Evolutionary conservation across 164 flowering plant species (phyloP).

Genomic region (Magnolia kwangsiensis): DNA sequence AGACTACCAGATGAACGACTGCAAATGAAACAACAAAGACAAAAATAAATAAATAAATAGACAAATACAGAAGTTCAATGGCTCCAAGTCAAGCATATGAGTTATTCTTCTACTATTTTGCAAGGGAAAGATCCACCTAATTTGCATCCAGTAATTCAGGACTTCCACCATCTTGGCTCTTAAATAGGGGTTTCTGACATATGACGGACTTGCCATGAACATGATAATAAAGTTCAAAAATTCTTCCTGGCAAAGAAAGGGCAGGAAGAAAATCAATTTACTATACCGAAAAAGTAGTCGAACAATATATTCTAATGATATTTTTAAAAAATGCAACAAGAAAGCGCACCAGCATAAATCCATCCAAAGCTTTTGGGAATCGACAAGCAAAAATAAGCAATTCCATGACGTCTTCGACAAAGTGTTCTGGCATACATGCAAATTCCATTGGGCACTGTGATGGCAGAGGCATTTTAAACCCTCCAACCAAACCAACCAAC

Average conservation of each 20-base stretch:
- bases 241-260: constrained; percentile 63
- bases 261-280: neutral
- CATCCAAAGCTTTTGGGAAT: constrained; percentile 87
- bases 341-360: constrained; percentile 58
- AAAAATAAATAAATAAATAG: too few species aligned
- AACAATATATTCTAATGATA: neutral
- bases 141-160: constrained; percentile 94
- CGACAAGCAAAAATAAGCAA: constrained; percentile 88
- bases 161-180: constrained; percentile 99
- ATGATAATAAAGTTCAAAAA: constrained; percentile 97
- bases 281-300: neutral
- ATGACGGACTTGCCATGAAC: constrained; percentile 95
- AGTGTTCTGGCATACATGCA: constrained; percentile 98
- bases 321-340: neutral
- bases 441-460: constrained; percentile 81
- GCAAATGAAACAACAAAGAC: neutral
- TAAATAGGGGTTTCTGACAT: constrained; percentile 85
- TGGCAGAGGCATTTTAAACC: constrained; percentile 92
- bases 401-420: constrained; percentile 97
- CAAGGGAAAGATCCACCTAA: constrained; percentile 42
- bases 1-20: neutral
- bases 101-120: neutral
- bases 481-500: constrained; percentile 84
- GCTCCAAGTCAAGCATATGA: constrained; percentile 4
- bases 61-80: neutral